Base-by-base conservation (phyloP, 768 basidiomycete species). In the Russula lepida region DNA sequence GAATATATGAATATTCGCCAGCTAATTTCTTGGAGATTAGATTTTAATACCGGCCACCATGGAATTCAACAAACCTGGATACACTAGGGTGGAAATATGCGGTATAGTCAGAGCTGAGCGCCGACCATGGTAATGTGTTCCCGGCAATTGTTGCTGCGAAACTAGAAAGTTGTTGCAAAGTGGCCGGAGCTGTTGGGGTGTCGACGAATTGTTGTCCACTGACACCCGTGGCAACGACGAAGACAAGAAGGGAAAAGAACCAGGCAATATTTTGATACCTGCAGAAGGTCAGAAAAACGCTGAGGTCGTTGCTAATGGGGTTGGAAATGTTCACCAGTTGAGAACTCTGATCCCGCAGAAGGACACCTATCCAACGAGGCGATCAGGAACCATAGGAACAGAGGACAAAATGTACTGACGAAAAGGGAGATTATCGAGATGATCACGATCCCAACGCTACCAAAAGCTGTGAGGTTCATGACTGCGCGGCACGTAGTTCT, bases 141-240 rank as follows among this genome's bases (percentile, higher is more conserved):
- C 89, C 91, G 2, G 87, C 85, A n/a, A 91, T 71, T 0, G 83
- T 84, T 3, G 84, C 81, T 1, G 79, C 84, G 58, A 89, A 93
- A 44, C 79, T 81, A 23, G 92, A 72, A 50, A 92, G 69, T 0
- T 75, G 68, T 0, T 71, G 62, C 0, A 81, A 81, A 1, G 81
- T 80, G 1, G 86, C 82, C 2, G 89, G 84, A 7, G 68, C 72
- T 0, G 75, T 71, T 1, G 78, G 76, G 1, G 75, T 76, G 52
- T 76, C 78, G n/a, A 73, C 73, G 11, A 93, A 74, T 64, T 91
- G 77, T 64, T 88, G 85, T 0, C 84, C 89, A 0, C 88, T 83
- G n/a, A 89, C 76, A 3, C 86, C 89, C 15, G 88, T 73, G 4
- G 82, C 83, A 54, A 92, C 79, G 37, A 90, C 64, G 70, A 85